phyloP scores from a whole-genome alignment of 441 rosid genomes.

The Pelargonium myrrhifolium region DNA sequence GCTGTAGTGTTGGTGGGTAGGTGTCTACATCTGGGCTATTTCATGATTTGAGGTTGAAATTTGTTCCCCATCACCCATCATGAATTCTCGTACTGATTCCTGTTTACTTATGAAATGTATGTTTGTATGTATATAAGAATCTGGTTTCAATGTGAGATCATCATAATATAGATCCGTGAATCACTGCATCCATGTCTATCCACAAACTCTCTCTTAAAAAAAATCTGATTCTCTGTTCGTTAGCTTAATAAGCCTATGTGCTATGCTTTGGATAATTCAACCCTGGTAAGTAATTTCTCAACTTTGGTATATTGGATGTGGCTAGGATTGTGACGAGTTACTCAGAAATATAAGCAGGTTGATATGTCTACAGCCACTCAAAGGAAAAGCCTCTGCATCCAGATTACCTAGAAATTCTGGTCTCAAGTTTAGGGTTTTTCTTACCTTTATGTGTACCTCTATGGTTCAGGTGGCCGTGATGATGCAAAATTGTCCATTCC shows the following conservation, averaged over 20 bases:
- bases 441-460: not conserved
- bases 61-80: not conserved
- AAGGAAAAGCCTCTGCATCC: not conserved
- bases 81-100: not conserved
- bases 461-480: conserved; percentile 75
- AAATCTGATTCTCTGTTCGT: not conserved
- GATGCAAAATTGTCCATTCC: conserved; percentile 76
- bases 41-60: not conserved
- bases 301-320: not conserved
- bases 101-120: not conserved
- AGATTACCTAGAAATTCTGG: not conserved
- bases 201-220: not conserved
- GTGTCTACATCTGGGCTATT: not conserved
- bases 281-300: not conserved
- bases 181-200: too few relatives aligned
- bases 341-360: not conserved
- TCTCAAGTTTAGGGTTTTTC: not conserved
- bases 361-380: not conserved
- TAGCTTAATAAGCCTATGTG: not conserved
- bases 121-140: too few relatives aligned
- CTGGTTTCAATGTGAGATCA: not conserved
- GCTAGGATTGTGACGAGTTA: not conserved
- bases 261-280: not conserved
- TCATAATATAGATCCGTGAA: not conserved
- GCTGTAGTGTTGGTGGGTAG: not conserved